Percentiles rank a stretch among this genome's conserved stretches.
Conservation (phyloP, 1,139 yeast species). For the Magnusiomyces magnusii region DNA sequence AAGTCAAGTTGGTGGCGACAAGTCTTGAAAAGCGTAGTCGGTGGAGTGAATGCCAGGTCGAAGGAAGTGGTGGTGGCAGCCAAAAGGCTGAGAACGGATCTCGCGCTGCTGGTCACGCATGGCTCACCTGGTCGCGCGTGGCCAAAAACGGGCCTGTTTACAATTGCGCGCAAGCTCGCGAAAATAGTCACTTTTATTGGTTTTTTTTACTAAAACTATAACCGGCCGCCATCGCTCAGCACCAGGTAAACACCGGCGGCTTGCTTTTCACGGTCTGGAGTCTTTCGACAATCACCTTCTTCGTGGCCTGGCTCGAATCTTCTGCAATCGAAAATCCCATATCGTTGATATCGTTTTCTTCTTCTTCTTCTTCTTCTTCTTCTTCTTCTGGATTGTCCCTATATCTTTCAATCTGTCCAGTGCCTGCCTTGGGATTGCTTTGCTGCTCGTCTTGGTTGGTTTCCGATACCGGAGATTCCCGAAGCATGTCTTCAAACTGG, state of each 20-base stretch:
- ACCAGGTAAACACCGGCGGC: constrained; percentile 68
- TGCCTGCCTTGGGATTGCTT: neutral
- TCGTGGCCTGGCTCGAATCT: constrained; percentile 22
- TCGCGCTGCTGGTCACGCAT: neutral
- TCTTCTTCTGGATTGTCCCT: constrained; percentile 13
- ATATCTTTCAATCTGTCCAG: neutral
- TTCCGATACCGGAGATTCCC: neutral
- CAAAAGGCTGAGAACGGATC: neutral
- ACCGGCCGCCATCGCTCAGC: too few relatives aligned
- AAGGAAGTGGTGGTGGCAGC: neutral
- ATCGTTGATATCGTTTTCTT: constrained; percentile 17
- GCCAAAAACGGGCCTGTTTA: neutral
- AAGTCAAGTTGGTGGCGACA: neutral
- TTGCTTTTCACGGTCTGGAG: constrained; percentile 48
- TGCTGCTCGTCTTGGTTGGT: neutral
- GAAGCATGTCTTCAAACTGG: neutral
- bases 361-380: constrained; percentile 1
- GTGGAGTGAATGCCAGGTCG: neutral
- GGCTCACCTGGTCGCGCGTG: neutral
- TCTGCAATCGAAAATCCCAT: constrained; percentile 32
- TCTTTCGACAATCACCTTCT: constrained; percentile 53
- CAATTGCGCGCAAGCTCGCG: neutral
- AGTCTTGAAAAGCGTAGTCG: neutral
- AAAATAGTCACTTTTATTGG: too few relatives aligned
- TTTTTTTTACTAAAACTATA: neutral